Base-by-base conservation (phyloP, 495 filamentous ascomycete genomes). In the Aspergillus funiculosus region DNA sequence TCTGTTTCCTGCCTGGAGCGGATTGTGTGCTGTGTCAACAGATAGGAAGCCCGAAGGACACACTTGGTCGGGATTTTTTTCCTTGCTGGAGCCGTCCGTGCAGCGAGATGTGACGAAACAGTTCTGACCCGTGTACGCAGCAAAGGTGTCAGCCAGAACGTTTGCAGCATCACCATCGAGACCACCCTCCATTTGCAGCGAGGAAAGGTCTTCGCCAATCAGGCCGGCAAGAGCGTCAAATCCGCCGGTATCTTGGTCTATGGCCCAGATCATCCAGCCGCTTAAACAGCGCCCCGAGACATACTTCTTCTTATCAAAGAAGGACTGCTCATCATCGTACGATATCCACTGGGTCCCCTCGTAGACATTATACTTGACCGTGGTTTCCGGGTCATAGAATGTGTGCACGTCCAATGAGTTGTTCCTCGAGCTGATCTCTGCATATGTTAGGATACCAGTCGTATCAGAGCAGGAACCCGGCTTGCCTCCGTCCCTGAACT, bases 301-400 rank as follows among this genome's bases (percentile, higher is more conserved):
- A 6, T 20, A 49, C 14, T 43, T 19, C 18, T 18, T 46, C 52
- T 75, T 73, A 8, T 44, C 25, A 36, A 57, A 31, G 36, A 72
- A 59, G 0, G 69, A 71, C 9, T 64, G 46, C 2, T 24, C 42
- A 46, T 74, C 68, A 42, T 77, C 62, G 39, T 60, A 77, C 0
- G 57, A 62, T 3, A 75, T 58, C 73, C 73, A 77, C 31, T 66
- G 60, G 35, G 54, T 49, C 2, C 31, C 29, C 7, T 48, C 44
- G 26, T 49, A 68, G n/a, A 47, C 53, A 7, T 60, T 58, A 13
- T 49, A 60, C 20, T 57, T 60, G 18, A 52, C 53, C 0, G 50
- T 48, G 11, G 56, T 43, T 9, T 56, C 41, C 0, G 39, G 4
- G 6, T 62, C 41, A 21, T 58, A 48, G 36, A 53, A 51, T 1